phyloP scores from a whole-genome alignment of 345 rosid species.

The Sonneratia caseolaris region DNA sequence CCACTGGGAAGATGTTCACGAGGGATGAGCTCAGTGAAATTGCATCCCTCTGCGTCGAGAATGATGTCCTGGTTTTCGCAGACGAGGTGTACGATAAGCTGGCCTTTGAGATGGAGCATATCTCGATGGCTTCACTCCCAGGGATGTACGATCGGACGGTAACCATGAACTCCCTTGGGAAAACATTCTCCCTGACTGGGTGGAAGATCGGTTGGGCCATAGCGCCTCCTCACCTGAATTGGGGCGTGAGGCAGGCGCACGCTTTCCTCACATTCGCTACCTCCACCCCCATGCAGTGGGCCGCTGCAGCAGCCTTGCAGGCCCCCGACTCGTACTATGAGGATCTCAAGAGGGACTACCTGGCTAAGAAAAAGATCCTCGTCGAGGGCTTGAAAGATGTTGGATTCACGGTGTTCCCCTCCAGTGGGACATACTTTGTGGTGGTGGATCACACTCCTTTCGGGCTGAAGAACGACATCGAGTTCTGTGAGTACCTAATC shows the following conservation, averaged over 20 bases:
- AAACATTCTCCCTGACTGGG: conserved; percentile 89
- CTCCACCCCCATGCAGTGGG: conserved; percentile 76
- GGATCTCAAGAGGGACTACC: conserved; percentile 70
- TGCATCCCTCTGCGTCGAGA: conserved; percentile 72
- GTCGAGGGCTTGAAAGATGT: conserved; percentile 78
- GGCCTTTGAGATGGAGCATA: conserved; percentile 87
- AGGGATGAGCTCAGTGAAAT: conserved; percentile 57
- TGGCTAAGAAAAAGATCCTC: conserved; percentile 66
- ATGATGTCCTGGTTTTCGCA: conserved; percentile 68
- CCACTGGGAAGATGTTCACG: conserved; percentile 92
- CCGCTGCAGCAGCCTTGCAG: conserved; percentile 55
- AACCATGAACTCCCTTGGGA: conserved; percentile 85
- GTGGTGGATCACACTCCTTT: conserved; percentile 89
- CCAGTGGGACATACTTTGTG: conserved; percentile 89
- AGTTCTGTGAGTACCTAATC: conserved; percentile 81
- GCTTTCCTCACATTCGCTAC: conserved; percentile 86
- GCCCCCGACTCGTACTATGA: conserved; percentile 73
- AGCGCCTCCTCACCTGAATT: conserved; percentile 75
- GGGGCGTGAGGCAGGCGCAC: conserved; percentile 92
- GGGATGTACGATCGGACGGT: conserved; percentile 88
- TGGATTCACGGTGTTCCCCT: conserved; percentile 81
- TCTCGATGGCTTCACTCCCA: conserved; percentile 85
- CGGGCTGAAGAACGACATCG: conserved; percentile 62
- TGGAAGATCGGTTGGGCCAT: conserved; percentile 99
- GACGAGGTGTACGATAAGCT: conserved; percentile 95